Evolutionary conservation across 2,329 filamentous ascomycete species (phyloP).

Genomic region (Aspergillus novofumigatus): DNA sequence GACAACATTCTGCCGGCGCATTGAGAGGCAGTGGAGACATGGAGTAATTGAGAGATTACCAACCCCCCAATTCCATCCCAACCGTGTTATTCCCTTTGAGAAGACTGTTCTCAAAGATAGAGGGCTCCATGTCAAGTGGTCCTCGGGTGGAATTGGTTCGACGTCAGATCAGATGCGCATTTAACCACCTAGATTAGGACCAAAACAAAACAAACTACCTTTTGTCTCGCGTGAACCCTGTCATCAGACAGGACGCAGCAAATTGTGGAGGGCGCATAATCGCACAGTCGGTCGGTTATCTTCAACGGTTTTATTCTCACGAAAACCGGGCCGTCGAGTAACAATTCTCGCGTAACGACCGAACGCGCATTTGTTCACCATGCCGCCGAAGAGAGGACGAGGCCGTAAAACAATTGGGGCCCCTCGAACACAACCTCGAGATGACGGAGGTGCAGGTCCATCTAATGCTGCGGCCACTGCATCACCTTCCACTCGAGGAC

Average conservation of each 20-base stretch:
- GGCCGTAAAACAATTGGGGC: slow-evolving; percentile 11
- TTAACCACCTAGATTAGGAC: not conserved
- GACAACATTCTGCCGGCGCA: not conserved
- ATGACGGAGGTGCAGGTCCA: slow-evolving; percentile 9
- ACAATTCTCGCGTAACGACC: not conserved
- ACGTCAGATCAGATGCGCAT: not conserved
- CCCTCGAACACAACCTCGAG: slow-evolving; percentile 3
- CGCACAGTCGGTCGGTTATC: not conserved
- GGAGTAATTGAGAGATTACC: not conserved
- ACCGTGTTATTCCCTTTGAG: not conserved
- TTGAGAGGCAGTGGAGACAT: not conserved
- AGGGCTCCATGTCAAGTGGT: not conserved
- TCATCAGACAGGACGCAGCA: not conserved
- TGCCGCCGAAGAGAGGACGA: slow-evolving; percentile 29
- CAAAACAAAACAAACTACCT: not conserved
- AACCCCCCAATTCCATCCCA: not conserved
- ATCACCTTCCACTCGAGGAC: slow-evolving; percentile 5
- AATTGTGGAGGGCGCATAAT: not conserved
- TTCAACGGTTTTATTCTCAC: not conserved
- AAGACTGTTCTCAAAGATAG: not conserved
- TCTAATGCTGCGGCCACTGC: slow-evolving; percentile 6
- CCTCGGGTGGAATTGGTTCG: not conserved
- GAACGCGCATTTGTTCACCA: slow-evolving; percentile 8
- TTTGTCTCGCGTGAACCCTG: not conserved
- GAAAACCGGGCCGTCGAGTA: not conserved